A percentile compares a stretch with the other conserved stretches of the same genome.
Conservation (phyloP, 2,329 filamentous ascomycete genomes). For the Colletotrichum sp. region DNA sequence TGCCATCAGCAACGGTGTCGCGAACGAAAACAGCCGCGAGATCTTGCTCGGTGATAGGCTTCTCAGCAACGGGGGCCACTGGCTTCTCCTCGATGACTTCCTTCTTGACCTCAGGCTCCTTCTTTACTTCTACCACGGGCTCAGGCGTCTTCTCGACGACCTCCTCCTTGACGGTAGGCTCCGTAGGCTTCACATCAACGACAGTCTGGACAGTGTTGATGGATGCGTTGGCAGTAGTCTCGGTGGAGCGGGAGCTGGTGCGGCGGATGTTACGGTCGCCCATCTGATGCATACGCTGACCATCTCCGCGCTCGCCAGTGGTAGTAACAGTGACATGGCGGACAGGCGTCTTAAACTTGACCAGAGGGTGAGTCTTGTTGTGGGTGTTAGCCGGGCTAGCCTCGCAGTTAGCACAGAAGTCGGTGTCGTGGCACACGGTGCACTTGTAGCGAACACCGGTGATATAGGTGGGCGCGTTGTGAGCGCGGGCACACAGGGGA, state of each 20-base stretch:
- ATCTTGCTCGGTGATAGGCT: constrained; percentile 28
- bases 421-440: constrained; percentile 90
- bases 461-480: constrained; percentile 69
- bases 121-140: constrained; percentile 22
- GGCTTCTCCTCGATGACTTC: constrained; percentile 27
- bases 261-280: constrained; percentile 60
- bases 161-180: constrained; percentile 32
- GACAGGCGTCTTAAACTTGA: constrained; percentile 95
- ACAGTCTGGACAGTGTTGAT: constrained; percentile 70
- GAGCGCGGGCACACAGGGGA: constrained; percentile 74
- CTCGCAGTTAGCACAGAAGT: constrained; percentile 96
- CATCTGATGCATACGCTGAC: constrained; percentile 69
- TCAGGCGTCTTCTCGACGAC: constrained; percentile 30
- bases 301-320: constrained; percentile 75
- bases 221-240: constrained; percentile 54
- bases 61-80: constrained; percentile 26
- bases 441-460: constrained; percentile 94
- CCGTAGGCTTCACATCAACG: constrained; percentile 71
- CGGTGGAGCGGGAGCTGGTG: constrained; percentile 54
- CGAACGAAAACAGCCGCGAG: constrained; percentile 70
- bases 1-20: constrained; percentile 82
- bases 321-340: constrained; percentile 88
- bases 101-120: constrained; percentile 13
- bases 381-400: constrained; percentile 83
- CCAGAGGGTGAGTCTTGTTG: constrained; percentile 94